Conservation (phyloP, 805 yeast genomes). For the Barnettozyma siamensis region DNA sequence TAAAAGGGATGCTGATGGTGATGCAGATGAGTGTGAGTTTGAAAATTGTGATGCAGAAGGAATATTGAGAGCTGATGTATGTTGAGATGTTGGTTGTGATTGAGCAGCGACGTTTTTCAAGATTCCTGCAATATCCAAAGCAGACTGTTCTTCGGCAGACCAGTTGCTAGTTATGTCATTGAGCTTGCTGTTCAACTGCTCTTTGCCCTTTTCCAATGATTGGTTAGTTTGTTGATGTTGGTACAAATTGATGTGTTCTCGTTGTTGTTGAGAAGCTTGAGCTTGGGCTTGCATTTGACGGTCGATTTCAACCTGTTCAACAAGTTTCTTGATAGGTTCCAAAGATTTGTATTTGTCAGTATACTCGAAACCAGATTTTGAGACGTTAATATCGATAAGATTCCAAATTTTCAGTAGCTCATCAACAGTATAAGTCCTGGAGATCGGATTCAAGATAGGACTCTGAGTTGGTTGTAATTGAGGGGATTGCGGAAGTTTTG, state of each 20-base stretch:
- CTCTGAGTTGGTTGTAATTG: conserved; percentile 16
- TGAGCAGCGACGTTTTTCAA: conserved; percentile 15
- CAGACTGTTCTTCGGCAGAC: conserved; percentile 20
- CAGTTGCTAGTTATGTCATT: conserved; percentile 17
- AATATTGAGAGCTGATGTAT: not conserved
- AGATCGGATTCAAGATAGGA: conserved; percentile 29
- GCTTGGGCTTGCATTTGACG: conserved; percentile 11
- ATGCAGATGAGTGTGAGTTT: conserved; percentile 10
- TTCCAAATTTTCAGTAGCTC: conserved; percentile 52
- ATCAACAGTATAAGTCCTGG: conserved; percentile 42
- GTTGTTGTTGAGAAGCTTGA: conserved; percentile 4
- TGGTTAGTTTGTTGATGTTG: conserved; percentile 3
- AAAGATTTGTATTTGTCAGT: conserved; percentile 29
- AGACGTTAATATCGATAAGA: conserved; percentile 28
- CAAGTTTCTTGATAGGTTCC: conserved; percentile 21
- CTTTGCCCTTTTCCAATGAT: conserved; percentile 8
- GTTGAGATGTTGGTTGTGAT: not conserved
- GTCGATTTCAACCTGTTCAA: conserved; percentile 19
- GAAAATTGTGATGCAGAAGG: conserved; percentile 1
- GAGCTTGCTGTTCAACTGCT: conserved; percentile 13
- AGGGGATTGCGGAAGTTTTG: not conserved
- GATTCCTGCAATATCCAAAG: conserved; percentile 21
- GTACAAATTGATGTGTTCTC: not conserved
- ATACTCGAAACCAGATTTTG: conserved; percentile 18
- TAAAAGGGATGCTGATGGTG: not conserved